Evolutionary conservation across 257 asterid genomes (phyloP).

Genomic region (Rhazya stricta): DNA sequence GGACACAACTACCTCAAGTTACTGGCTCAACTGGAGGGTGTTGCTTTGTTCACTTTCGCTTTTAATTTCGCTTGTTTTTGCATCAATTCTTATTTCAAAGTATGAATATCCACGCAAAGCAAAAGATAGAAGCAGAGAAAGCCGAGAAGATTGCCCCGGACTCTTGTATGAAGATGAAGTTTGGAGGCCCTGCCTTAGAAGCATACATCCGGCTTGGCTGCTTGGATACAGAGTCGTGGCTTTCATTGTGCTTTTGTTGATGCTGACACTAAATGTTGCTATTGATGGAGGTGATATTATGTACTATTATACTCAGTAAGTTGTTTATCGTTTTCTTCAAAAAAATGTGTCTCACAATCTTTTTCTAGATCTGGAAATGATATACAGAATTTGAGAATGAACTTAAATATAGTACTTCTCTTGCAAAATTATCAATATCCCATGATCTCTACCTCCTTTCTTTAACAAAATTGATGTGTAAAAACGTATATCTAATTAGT

Average conservation of each 20-base stretch:
- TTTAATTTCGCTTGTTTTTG: slow-evolving; percentile 53
- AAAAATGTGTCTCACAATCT: background rate
- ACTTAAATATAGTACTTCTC: background rate
- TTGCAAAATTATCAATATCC: background rate
- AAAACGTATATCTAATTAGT: slow-evolving; percentile 1
- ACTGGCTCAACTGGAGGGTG: slow-evolving; percentile 94
- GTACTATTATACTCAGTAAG: slow-evolving; percentile 92
- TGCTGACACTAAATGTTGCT: slow-evolving; percentile 61
- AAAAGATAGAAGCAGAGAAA: slow-evolving; percentile 23
- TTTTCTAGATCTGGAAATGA: background rate
- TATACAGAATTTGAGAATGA: background rate
- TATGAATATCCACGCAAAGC: slow-evolving; percentile 42
- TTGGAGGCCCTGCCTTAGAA: slow-evolving; percentile 78
- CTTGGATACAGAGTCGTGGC: slow-evolving; percentile 65
- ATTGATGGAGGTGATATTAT: slow-evolving; percentile 71
- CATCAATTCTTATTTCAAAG: slow-evolving; percentile 64
- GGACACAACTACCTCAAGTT: slow-evolving; percentile 62
- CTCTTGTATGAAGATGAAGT: slow-evolving; percentile 73
- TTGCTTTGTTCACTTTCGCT: slow-evolving; percentile 66
- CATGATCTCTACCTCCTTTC: too few species aligned
- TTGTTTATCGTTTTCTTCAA: background rate
- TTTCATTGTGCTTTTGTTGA: slow-evolving; percentile 60
- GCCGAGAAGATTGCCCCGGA: slow-evolving; percentile 32
- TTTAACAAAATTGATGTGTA: background rate
- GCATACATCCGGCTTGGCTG: slow-evolving; percentile 81